Evolutionary conservation across 768 basidiomycete species (phyloP), one percentile per base, ranked within the genome.

Genomic region (Baorangia bicolor): DNA sequence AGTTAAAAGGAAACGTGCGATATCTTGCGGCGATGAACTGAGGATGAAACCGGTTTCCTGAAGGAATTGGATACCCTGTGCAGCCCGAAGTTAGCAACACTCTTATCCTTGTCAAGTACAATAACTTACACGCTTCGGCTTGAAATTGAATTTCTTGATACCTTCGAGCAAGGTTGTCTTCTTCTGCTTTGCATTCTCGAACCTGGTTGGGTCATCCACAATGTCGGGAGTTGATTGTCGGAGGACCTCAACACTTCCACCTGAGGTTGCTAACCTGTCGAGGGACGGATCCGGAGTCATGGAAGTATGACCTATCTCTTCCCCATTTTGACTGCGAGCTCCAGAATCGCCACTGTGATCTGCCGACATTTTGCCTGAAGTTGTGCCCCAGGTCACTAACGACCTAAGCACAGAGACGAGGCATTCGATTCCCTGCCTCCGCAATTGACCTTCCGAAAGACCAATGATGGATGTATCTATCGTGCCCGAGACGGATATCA

Each of bases 141-240:
- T 98, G 78, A 88, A 94, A 70, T 98, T 98, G 74, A 99, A 99
- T 73, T 93, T 94, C 72, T 90, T 94, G 73, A 98, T 90, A 27
- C 97, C 97, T 69, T 98, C 96, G 37, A 94, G 74, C 28, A 98
- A 72, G 0, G 90, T 95, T 33, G 92, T 98, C 75, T 99, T 99
- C 74, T 92, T 89, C 74, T 94, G 91, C 70, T 97, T 98, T 12
- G 94, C 97, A 57, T 83, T 94, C 76, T 98, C 96, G 60, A 99
- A 98, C 65, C 83, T 82, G 20, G 80, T 87, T 2, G 96, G 96
- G 69, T 98, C 96, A 65, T 98, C 97, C n/a, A 75, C 73, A 37
- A 86, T 67, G 54, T 94, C 92, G 0, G 93, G 91, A 0, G 92
- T 93, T 12, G 82, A 74, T 49, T 86, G 83, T 51, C 88, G 80